Conservation (phyloP, 2,329 filamentous ascomycete genomes). For the Aspergillus texensis region DNA sequence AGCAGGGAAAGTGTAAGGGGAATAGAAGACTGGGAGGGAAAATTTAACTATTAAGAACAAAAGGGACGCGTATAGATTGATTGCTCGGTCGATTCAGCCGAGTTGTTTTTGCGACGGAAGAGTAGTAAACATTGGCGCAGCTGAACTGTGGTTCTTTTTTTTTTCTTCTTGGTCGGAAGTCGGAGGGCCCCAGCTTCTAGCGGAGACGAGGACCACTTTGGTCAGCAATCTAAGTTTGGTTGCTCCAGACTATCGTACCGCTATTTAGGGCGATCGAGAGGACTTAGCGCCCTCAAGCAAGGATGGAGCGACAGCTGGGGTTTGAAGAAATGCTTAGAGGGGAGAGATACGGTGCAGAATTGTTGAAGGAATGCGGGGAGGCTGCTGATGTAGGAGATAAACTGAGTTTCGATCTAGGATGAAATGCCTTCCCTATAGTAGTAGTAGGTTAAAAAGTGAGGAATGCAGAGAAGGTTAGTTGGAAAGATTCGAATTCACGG, state of each 20-base stretch:
- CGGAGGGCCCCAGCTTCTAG: conserved; percentile 16
- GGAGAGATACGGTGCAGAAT: neutral
- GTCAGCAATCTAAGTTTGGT: conserved; percentile 19
- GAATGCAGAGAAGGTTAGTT: conserved; percentile 4
- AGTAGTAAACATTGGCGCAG: conserved; percentile 34
- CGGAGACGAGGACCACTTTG: conserved; percentile 12
- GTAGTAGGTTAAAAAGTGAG: neutral
- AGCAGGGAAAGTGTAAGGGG: conserved; percentile 8
- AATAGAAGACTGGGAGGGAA: neutral
- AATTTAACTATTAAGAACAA: neutral
- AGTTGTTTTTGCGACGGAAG: conserved; percentile 28
- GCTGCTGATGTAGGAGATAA: conserved; percentile 2
- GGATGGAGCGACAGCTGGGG: conserved; percentile 9
- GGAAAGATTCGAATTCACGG: conserved; percentile 4
- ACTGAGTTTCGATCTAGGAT: conserved; percentile 4
- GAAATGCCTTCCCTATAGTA: neutral
- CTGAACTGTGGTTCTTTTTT: conserved; percentile 37
- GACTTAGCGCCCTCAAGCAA: conserved; percentile 22
- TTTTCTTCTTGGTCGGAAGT: conserved; percentile 14
- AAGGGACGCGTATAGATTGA: conserved; percentile 19
- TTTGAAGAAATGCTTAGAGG: neutral
- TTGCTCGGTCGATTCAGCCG: conserved; percentile 15
- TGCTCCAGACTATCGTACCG: conserved; percentile 33
- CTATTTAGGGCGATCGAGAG: conserved; percentile 24
- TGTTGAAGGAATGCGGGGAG: neutral